Base-by-base conservation (phyloP, 1,284 basidiomycete species). In the Naganishia sp. region DNA sequence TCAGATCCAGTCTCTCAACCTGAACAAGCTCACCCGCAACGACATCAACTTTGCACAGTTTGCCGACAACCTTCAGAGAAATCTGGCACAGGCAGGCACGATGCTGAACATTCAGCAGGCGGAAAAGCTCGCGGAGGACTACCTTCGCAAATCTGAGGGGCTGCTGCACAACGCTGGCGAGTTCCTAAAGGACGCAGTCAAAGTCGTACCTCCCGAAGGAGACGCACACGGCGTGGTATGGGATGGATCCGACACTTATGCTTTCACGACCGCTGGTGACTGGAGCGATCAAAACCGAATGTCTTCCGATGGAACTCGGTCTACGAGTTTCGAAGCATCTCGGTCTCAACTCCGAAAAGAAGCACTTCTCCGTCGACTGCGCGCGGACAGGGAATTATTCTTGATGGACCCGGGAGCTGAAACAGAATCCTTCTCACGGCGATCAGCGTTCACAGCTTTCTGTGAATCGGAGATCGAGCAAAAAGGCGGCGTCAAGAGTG, bases 171-270 rank as follows among this genome's bases (percentile, higher is more conserved):
- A 88, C 71, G 88, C 90, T 6, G 85, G 88, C 18, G 88, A 88
- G 64, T 90, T 87, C 64, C 77, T 92, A 39, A 86, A 86, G 65
- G 90, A 93, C 57, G 92, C 91, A 13, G 90, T 96, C 71, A 90
- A 90, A 75, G 88, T 96, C 58, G 83, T 96, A 10, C 93, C 93
- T 0, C 92, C 92, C 0, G 87, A 89, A 49, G 84, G 83, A 45
- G 79, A 74, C 7, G 75, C 74, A 18, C 69, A 76, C 0, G 70
- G 73, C 3, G 77, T 81, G 9, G 84, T 67, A 1, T 92, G 90
- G 89, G 90, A 92, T 76, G 90, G 90, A 0, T 81, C 86, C n/a
- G 90, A 92, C 74, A 84, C 91, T 73, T 92, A 90, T 85, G 85
- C 87, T 80, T 42, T 81, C 81, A 65, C 75, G 74, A 71, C 75